Evolutionary conservation across 1,284 basidiomycete genomes (phyloP), one percentile per base, ranked within the genome.

Genomic region (Chalciporus sp.): DNA sequence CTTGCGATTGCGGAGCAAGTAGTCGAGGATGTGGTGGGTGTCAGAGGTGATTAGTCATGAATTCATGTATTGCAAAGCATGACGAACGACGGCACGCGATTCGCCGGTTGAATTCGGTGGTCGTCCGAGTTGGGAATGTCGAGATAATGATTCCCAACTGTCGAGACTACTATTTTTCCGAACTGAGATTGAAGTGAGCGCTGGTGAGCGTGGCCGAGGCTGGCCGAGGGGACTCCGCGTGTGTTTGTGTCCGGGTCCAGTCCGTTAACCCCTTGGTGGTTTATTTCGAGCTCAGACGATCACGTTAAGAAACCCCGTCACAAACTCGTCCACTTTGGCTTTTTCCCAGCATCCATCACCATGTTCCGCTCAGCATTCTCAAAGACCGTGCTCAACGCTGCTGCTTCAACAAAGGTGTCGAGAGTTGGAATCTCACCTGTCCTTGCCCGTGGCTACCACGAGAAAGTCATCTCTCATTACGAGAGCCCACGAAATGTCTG

Each of bases 401-500:
- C 76, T 60, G 65, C 76, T 57, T 73, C 76, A 57, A 75, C 82
- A 53, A 74, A 72, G 54, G 66, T 75, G 33, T 61, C 75, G 33
- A 74, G 73, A 49, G 63, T 74, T 27, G 65, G 72, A 26, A 55
- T 77, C 7, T 72, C 78, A 10, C 83, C 85, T 28, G 66, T 78
- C 19, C 70, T 82, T 48, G 76, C 77, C 56, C 84, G 94, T 64
- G 79, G 76, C 4, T 96, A 96, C 72, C 94, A 96, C 69, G 92
- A 94, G 71, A 95, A 95, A 69, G 94, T 96, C 57, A 95, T 96
- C 63, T 92, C 93, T 51, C 95, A 97, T 76, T 98, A 97, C 74
- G 94, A 96, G 80, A 86, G 84, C 74, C 95, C 95, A 61, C 85
- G 90, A 79, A 98, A 98, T 76, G 95, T 95, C 68, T 57, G 88